A percentile compares a stretch with the other conserved stretches of the same genome.
Conservation (phyloP, 805 yeast genomes). For the Lipomyces mesembrius region DNA sequence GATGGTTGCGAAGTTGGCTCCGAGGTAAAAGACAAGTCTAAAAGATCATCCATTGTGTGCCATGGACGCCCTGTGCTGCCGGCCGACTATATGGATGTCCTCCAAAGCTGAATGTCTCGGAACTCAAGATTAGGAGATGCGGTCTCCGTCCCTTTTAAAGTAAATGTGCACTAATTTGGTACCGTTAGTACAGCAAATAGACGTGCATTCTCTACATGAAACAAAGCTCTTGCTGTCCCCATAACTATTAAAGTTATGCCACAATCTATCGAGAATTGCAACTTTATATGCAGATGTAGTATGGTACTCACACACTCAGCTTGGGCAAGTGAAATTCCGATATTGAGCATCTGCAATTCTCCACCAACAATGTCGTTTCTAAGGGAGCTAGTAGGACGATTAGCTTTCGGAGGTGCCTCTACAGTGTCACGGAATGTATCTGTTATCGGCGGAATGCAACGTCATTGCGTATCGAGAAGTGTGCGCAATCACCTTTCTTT, state of each 20-base stretch:
- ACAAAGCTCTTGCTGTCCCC: too few species aligned
- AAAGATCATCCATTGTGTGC: conserved; percentile 30
- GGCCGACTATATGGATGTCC: not conserved
- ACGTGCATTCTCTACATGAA: too few species aligned
- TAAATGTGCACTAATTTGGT: too few species aligned
- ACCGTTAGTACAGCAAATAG: too few species aligned
- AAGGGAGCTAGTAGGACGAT: conserved; percentile 7
- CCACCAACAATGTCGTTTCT: conserved; percentile 13
- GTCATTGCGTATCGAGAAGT: not conserved
- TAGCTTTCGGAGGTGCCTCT: conserved; percentile 5
- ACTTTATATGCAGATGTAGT: too few species aligned
- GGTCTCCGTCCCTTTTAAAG: too few species aligned
- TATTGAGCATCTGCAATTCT: not conserved
- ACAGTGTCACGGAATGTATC: conserved; percentile 4
- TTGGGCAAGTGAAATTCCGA: too few species aligned
- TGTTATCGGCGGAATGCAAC: not conserved
- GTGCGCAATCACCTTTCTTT: not conserved
- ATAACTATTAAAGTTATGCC: too few species aligned
- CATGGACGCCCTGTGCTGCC: not conserved
- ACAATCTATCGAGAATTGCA: too few species aligned
- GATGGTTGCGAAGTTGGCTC: conserved; percentile 2
- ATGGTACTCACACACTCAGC: too few species aligned
- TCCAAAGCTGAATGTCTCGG: not conserved
- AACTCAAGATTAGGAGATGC: not conserved
- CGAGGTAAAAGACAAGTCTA: conserved; percentile 30